A percentile compares a stretch with the other conserved stretches of the same genome.
Conservation (phyloP, 345 rosid genomes). For the Cochlearia excelsa region DNA sequence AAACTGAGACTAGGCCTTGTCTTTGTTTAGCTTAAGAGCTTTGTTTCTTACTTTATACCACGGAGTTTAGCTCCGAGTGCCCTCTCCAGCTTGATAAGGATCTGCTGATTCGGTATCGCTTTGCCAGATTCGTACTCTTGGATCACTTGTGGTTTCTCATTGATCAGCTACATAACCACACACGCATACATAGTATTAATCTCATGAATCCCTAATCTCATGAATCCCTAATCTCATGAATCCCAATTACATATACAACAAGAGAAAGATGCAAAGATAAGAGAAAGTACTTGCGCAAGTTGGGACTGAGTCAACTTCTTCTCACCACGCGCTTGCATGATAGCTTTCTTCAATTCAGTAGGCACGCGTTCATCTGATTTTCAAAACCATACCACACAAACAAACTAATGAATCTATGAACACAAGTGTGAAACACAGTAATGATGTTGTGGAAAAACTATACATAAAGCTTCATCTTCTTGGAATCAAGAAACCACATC, state of each 20-base stretch:
- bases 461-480: no score
- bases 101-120: constrained; percentile 96
- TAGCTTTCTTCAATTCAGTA: constrained; percentile 84
- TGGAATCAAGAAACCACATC: no score
- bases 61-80: constrained; percentile 87
- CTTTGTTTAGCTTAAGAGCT: not conserved
- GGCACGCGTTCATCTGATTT: constrained; percentile 86
- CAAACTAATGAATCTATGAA: not conserved
- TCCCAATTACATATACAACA: not conserved
- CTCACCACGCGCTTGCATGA: constrained; percentile 85
- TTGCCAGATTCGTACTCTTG: constrained; percentile 98
- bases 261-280: not conserved
- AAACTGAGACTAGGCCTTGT: constrained; percentile 9
- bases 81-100: constrained; percentile 81
- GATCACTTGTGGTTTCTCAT: constrained; percentile 92
- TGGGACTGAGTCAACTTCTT: constrained; percentile 94
- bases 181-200: not conserved
- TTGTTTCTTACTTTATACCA: constrained; percentile 62
- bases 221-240: no score
- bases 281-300: constrained; percentile 68
- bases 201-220: not conserved
- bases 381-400: constrained; percentile 5
- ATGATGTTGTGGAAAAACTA: not conserved
- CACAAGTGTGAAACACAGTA: not conserved
- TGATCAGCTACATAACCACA: constrained; percentile 54